Evolutionary conservation across 23 red algal species (phyloP), one percentile per base, ranked within the genome.

Genomic region (Agarophyton chilense): DNA sequence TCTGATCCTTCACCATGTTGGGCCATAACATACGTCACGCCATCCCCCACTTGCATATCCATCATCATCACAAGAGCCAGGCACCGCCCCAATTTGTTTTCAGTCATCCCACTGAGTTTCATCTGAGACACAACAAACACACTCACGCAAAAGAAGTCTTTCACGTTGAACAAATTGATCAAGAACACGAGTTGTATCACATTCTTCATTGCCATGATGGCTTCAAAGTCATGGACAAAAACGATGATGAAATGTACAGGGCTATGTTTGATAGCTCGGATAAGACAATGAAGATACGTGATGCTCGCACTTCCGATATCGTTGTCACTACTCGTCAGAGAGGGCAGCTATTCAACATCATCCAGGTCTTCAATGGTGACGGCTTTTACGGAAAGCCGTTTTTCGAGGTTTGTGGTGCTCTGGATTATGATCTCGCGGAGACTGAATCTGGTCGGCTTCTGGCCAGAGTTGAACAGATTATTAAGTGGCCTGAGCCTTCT

Each of bases 121-220:
- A 74, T 35, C 7, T 74, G n/a, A 74, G 24, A 21, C 68, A 46
- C 41, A 74, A 74, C 38, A 74, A 74, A 31, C 68, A 74, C 25
- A 74, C 68, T 18, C 68, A 74, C 29, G 68, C 68, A 40, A 74
- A 74, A 74, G 68, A 74, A 47, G 21, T 74, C n/a, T 74, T 74
- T 25, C 38, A 49, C 33, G 43, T 74, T 12, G 43, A 74, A 74
- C 40, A 74, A 25, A 49, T 39, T 25, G 43, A 74, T 29, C 24
- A 6, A 5, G 68, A 74, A 25, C 68, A 74, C 43, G 68, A 43
- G 21, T 16, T 74, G n/a, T 74, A 74, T 33, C 68, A 38, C 32
- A 74, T 74, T 74, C 68, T 74, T 43, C 68, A 39, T 12, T 74
- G 39, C 36, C 68, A 74, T 25, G 68, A 74, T 49, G 68, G 68